A percentile compares a stretch with the other conserved stretches of the same genome.
Evolutionary conservation across 176 grass and related monocot species (phyloP).

Genomic region (Dactylis glomerata): DNA sequence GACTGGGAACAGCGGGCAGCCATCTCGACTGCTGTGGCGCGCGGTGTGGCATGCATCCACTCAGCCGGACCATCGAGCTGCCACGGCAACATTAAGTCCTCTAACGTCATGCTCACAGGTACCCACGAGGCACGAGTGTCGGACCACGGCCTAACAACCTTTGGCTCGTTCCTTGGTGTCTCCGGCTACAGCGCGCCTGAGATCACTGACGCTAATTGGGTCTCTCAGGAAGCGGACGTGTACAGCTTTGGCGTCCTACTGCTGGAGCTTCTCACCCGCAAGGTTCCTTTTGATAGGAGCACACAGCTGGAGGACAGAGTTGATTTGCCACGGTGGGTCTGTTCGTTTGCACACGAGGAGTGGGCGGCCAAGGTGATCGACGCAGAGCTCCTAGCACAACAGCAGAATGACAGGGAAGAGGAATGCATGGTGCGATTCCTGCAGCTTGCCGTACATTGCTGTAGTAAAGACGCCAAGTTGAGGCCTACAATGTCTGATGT

Average conservation of each 20-base stretch:
- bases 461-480: not conserved
- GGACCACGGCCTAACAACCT: not conserved
- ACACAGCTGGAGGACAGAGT: not conserved
- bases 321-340: not conserved
- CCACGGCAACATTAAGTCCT: constrained; percentile 37
- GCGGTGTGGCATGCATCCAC: constrained; percentile 15
- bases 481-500: not conserved
- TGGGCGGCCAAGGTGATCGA: not conserved
- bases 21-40: not conserved
- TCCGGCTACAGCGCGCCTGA: not conserved
- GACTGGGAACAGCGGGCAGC: constrained; percentile 17
- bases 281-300: not conserved
- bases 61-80: not conserved
- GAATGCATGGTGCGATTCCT: not conserved
- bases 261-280: not conserved
- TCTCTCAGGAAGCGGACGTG: not conserved
- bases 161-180: not conserved
- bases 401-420: not conserved
- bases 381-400: not conserved
- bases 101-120: constrained; percentile 26
- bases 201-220: not conserved
- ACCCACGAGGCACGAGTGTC: constrained; percentile 6
- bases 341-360: not conserved
- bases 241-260: not conserved
- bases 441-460: not conserved